Evolutionary conservation across 2,329 filamentous ascomycete species (phyloP).

Genomic region (Botrytis porri): DNA sequence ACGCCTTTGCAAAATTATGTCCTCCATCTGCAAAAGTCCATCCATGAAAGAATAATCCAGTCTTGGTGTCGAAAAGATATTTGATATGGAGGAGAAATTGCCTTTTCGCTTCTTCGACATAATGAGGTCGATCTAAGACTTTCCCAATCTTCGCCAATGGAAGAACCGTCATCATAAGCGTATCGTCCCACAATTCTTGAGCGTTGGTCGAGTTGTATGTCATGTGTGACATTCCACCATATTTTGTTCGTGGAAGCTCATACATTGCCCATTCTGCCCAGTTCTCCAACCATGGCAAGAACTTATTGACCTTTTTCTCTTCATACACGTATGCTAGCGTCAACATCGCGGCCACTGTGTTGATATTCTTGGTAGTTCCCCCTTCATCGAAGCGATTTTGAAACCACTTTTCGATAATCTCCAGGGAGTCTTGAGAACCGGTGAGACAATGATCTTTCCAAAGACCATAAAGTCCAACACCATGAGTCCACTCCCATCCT

Average conservation of each 20-base stretch:
- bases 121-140: constrained; percentile 65
- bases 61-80: constrained; percentile 70
- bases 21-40: constrained; percentile 73
- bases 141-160: constrained; percentile 71
- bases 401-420: constrained; percentile 74
- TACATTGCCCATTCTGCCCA: constrained; percentile 85
- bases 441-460: constrained; percentile 79
- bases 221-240: constrained; percentile 48
- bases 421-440: constrained; percentile 56
- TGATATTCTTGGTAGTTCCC: constrained; percentile 75
- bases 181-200: constrained; percentile 81
- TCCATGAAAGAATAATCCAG: constrained; percentile 76
- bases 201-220: constrained; percentile 61
- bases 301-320: constrained; percentile 63
- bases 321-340: constrained; percentile 78
- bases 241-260: constrained; percentile 68
- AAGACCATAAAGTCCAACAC: constrained; percentile 75
- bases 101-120: constrained; percentile 72
- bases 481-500: constrained; percentile 81
- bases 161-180: constrained; percentile 83
- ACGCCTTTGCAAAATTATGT: constrained; percentile 57
- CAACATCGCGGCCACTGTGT: constrained; percentile 75
- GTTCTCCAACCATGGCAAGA: constrained; percentile 72
- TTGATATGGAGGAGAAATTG: constrained; percentile 77
- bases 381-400: constrained; percentile 51